Evolutionary conservation across 768 basidiomycete species (phyloP).

Genomic region (Solioccasus polychromus): DNA sequence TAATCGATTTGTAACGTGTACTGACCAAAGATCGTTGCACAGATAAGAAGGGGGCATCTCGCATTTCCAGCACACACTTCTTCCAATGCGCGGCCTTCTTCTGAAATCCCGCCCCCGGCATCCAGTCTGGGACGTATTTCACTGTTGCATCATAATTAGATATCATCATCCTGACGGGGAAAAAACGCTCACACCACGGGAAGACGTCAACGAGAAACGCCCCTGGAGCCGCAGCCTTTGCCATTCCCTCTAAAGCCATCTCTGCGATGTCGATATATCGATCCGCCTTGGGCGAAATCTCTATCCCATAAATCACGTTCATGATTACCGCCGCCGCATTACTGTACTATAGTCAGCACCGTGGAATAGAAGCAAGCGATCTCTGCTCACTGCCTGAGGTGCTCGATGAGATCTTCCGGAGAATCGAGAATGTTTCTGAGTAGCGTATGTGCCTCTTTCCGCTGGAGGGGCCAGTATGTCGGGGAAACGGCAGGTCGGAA

Average conservation of each 20-base stretch:
- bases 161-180: background rate
- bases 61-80: slow-evolving; percentile 46
- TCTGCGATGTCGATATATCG: slow-evolving; percentile 51
- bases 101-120: slow-evolving; percentile 51
- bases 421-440: slow-evolving; percentile 43
- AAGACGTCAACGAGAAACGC: slow-evolving; percentile 52
- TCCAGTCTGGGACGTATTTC: slow-evolving; percentile 51
- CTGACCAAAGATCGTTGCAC: slow-evolving; percentile 40
- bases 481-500: slow-evolving; percentile 44
- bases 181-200: slow-evolving; percentile 35
- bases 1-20: background rate
- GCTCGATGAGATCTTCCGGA: slow-evolving; percentile 43
- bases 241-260: slow-evolving; percentile 49
- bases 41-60: slow-evolving; percentile 41
- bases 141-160: slow-evolving; percentile 31
- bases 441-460: slow-evolving; percentile 43
- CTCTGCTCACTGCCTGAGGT: slow-evolving; percentile 46
- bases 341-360: slow-evolving; percentile 25
- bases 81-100: slow-evolving; percentile 51
- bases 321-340: slow-evolving; percentile 52
- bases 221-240: slow-evolving; percentile 48
- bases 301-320: slow-evolving; percentile 51
- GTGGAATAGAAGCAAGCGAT: background rate
- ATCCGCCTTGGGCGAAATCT: slow-evolving; percentile 41
- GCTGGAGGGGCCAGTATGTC: slow-evolving; percentile 44